These are phyloP conservation scores for Cymbidium sinense DNA, from an alignment of 106 monocot genomes.

Conservation along the genomic window DNA sequence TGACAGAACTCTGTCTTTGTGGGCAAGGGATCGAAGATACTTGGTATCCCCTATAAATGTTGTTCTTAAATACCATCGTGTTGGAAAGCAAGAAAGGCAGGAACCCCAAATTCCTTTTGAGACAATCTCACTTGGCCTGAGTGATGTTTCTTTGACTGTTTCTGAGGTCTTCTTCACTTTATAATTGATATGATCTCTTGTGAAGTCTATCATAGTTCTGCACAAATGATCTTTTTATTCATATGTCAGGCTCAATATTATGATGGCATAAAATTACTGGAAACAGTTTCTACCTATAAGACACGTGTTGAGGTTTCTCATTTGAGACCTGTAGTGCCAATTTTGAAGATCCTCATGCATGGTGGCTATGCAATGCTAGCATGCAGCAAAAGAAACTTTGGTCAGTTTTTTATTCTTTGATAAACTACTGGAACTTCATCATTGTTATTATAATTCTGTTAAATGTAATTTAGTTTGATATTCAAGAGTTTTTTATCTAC, in stretches of 20 bases:
- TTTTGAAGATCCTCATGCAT: slow-evolving; percentile 63
- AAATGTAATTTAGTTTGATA: background rate
- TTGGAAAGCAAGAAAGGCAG: slow-evolving; percentile 80
- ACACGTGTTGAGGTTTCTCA: slow-evolving; percentile 92
- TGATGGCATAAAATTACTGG: slow-evolving; percentile 85
- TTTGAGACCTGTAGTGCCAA: slow-evolving; percentile 61
- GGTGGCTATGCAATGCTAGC: slow-evolving; percentile 88
- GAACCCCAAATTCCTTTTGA: slow-evolving; percentile 64
- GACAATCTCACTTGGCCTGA: slow-evolving; percentile 76
- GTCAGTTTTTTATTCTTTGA: slow-evolving; percentile 21
- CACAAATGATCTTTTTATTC: slow-evolving; percentile 3
- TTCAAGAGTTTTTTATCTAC: background rate
- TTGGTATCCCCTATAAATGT: slow-evolving; percentile 96
- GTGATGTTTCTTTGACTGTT: slow-evolving; percentile 77
- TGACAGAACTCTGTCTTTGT: slow-evolving; percentile 20
- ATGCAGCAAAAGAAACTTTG: slow-evolving; percentile 89
- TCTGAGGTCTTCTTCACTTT: slow-evolving; percentile 52
- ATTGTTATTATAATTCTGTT: background rate
- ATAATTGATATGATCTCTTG: background rate
- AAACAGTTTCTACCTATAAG: slow-evolving; percentile 68
- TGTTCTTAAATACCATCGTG: slow-evolving; percentile 81
- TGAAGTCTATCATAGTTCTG: background rate
- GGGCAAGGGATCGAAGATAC: slow-evolving; percentile 55
- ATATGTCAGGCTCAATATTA: slow-evolving; percentile 83
- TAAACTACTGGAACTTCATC: background rate